Evolutionary conservation across 768 basidiomycete genomes (phyloP), one percentile per base, ranked within the genome.

Genomic region (Kwoniella heveanensis): DNA sequence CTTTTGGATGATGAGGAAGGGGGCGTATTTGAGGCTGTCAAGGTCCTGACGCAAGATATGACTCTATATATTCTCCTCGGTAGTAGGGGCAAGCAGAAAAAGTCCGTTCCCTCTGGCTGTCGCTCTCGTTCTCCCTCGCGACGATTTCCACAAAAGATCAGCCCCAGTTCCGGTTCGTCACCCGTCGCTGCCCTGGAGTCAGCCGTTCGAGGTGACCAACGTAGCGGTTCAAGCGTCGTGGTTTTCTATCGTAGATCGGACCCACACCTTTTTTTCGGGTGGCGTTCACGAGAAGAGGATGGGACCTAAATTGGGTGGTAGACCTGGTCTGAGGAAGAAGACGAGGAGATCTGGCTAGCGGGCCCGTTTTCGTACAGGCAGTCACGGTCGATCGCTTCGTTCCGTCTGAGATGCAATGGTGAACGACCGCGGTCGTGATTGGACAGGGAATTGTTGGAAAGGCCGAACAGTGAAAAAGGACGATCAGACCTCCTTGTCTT

Each of bases 401-500:
- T 44, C 39, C 39, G 39, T 44, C 39, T 44, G 39, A 44, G 39
- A 44, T 10, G 5, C n/a, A 21, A 36, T 29, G 21, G n/a, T 54
- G 52, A 30, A 32, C 15, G n/a, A 25, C 5, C 5, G 39, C 36
- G 21, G 24, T 29, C 2, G 44, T 30, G 19, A 57, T 15, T 39
- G 12, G 19, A 19, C 10, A 58, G 44, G 19, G 57, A 60, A n/a
- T n/a, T n/a, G n/a, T 7, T 26, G 58, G 3, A 17, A 25, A 37
- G 22, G 19, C n/a, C 22, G 25, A 60, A 30, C n/a, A 25, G 30
- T n/a, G 24, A 22, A 37, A 47, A 26, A 47, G 52, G 60, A 54
- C 39, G 52, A 61, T 47, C 39, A 61, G 60, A 61, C 50, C 50
- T 53, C 39, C 27, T 36, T 54, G 50, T 51, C 58, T 60, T 36